These are phyloP conservation scores for Sclerotinia borealis DNA, from an alignment of 2,329 filamentous ascomycete genomes.

Conservation along the genomic window DNA sequence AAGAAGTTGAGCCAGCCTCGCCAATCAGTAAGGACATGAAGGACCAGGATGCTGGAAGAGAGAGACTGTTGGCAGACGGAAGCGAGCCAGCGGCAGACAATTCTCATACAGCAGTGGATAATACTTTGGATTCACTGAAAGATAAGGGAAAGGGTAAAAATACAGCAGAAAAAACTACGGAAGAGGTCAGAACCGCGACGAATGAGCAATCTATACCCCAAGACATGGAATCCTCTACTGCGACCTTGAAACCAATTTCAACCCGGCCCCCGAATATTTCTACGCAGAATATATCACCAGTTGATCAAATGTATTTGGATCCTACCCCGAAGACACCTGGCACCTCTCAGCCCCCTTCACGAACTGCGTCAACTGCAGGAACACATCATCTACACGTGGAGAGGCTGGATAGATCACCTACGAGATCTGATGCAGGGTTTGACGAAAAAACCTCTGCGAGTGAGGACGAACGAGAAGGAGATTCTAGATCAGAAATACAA, in stretches of 20 bases:
- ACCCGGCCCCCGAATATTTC: constrained; percentile 9
- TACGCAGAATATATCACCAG: constrained; percentile 17
- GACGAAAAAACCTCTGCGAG: constrained; percentile 52
- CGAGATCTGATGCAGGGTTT: constrained; percentile 48
- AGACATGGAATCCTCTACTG: constrained; percentile 33
- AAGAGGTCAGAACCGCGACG: not conserved
- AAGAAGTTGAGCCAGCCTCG: constrained; percentile 1
- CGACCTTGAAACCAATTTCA: constrained; percentile 30
- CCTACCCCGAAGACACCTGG: constrained; percentile 41
- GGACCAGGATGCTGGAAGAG: constrained; percentile 1
- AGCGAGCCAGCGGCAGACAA: not conserved
- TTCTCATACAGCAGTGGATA: not conserved
- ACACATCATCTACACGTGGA: constrained; percentile 32
- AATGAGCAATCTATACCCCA: constrained; percentile 15
- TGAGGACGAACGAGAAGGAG: constrained; percentile 60
- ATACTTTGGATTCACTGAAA: constrained; percentile 1
- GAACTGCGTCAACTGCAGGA: constrained; percentile 32
- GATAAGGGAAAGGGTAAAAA: not conserved
- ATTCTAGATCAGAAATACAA: constrained; percentile 81
- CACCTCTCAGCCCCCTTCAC: constrained; percentile 37
- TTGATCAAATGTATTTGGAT: constrained; percentile 40
- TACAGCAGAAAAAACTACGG: constrained; percentile 1
- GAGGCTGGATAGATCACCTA: constrained; percentile 42
- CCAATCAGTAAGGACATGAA: constrained; percentile 10
- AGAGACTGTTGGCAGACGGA: not conserved